These are phyloP conservation scores for Hondaea fermentalgiana DNA, from an alignment of 108 stramenopile species.

Conservation along the genomic window DNA sequence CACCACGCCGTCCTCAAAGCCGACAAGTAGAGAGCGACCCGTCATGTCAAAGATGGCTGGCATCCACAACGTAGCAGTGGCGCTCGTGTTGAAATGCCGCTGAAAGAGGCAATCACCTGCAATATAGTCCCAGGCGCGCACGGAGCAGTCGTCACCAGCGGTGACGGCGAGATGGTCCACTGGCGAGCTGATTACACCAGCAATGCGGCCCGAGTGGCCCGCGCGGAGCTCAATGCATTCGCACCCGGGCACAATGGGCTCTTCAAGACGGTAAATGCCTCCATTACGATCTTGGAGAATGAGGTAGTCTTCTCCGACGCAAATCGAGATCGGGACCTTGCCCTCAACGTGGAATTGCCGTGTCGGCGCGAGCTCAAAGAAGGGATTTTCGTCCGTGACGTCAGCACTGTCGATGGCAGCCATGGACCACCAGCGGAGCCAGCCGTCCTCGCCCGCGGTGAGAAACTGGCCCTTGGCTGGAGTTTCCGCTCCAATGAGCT, in stretches of 20 bases:
- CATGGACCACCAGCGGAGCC: conserved; percentile 41
- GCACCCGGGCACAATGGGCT: not conserved
- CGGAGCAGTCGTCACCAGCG: conserved; percentile 40
- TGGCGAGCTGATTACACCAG: conserved; percentile 33
- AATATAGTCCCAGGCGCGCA: conserved; percentile 42
- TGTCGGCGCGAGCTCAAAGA: not conserved
- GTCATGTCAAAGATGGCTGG: conserved; percentile 19
- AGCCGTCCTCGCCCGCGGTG: conserved; percentile 43
- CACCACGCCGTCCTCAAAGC: conserved; percentile 55
- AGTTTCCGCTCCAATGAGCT: not conserved
- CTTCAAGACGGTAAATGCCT: not conserved
- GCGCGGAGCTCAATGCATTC: conserved; percentile 3
- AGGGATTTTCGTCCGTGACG: conserved; percentile 22
- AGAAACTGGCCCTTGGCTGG: conserved; percentile 16
- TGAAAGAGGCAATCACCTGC: not conserved
- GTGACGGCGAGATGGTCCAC: conserved; percentile 39
- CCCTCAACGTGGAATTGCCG: not conserved
- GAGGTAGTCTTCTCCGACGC: not conserved
- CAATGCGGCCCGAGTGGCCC: conserved; percentile 38
- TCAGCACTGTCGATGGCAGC: conserved; percentile 35
- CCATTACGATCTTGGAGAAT: conserved; percentile 23
- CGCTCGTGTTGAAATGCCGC: not conserved
- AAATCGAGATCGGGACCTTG: not conserved
- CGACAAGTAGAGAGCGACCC: conserved; percentile 29
- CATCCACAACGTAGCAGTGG: conserved; percentile 37